Conservation (phyloP, 805 yeast genomes). For the Spencermartinsiella europaea region DNA sequence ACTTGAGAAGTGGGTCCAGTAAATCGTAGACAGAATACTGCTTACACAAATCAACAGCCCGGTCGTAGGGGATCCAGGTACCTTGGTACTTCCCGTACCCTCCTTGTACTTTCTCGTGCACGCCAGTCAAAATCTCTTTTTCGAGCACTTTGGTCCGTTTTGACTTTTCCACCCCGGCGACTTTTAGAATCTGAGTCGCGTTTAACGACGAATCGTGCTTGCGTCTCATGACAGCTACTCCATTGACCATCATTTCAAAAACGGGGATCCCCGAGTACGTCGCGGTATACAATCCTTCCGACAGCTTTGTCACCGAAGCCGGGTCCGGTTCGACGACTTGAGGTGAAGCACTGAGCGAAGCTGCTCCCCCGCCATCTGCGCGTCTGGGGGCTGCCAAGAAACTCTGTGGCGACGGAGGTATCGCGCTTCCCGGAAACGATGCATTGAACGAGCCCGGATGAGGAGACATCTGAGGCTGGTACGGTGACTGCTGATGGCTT, state of each 20-base stretch:
- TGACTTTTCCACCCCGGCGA: conserved; percentile 64
- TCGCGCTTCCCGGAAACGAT: not conserved
- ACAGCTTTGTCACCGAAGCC: not conserved
- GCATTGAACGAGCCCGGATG: not conserved
- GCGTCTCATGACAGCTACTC: conserved; percentile 63
- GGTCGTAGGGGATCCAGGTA: conserved; percentile 64
- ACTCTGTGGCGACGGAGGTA: not conserved
- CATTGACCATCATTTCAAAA: conserved; percentile 54
- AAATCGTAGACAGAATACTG: conserved; percentile 54
- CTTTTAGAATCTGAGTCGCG: conserved; percentile 66
- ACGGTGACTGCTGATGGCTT: not conserved
- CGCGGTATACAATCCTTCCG: conserved; percentile 43
- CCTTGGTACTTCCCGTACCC: conserved; percentile 75
- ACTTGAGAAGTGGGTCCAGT: conserved; percentile 45
- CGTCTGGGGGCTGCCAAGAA: not conserved
- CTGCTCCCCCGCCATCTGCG: not conserved
- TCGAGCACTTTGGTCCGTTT: conserved; percentile 60
- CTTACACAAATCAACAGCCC: conserved; percentile 54
- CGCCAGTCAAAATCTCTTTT: conserved; percentile 56
- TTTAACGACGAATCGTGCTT: conserved; percentile 60
- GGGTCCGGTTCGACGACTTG: not conserved
- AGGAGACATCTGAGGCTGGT: not conserved
- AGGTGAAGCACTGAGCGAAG: not conserved
- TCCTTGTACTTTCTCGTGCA: conserved; percentile 66
- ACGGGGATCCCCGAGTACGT: conserved; percentile 60